Evolutionary conservation across 2,329 filamentous ascomycete species (phyloP).

Genomic region (Botrytis galanthina): DNA sequence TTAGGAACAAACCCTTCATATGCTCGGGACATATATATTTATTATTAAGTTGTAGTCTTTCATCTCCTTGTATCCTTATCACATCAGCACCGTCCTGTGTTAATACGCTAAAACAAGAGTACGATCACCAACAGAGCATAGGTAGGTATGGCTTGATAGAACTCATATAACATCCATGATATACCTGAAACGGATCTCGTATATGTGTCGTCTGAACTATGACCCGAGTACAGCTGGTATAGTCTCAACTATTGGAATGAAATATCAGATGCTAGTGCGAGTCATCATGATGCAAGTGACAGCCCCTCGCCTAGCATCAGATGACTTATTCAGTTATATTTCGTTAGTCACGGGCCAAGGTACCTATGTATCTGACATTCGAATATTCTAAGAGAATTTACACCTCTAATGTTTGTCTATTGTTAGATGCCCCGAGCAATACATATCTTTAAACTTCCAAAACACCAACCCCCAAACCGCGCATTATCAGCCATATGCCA

Average conservation of each 20-base stretch:
- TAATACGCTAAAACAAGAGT: not conserved
- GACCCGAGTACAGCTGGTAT: not conserved
- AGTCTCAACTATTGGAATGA: not conserved
- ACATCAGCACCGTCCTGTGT: not conserved
- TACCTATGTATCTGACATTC: not conserved
- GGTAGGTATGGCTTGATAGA: not conserved
- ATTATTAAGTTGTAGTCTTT: not conserved
- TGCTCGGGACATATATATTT: rapidly evolving
- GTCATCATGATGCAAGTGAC: not conserved
- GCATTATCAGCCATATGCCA: not conserved
- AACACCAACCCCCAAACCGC: not conserved
- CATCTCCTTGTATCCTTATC: not conserved
- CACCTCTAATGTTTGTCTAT: not conserved
- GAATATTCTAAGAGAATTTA: not conserved
- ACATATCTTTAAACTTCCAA: not conserved
- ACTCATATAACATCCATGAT: not conserved
- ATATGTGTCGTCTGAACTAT: not conserved
- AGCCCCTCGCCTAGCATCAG: not conserved
- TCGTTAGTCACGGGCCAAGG: not conserved
- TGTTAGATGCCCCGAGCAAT: not conserved
- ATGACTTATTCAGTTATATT: not conserved
- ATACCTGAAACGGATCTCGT: not conserved
- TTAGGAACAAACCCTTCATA: not conserved
- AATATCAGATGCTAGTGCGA: not conserved
- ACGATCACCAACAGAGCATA: not conserved